Percentiles rank a stretch among this genome's conserved stretches.
phyloP scores from a whole-genome alignment of 768 basidiomycete genomes.

The Aureoboletus auriporus region DNA sequence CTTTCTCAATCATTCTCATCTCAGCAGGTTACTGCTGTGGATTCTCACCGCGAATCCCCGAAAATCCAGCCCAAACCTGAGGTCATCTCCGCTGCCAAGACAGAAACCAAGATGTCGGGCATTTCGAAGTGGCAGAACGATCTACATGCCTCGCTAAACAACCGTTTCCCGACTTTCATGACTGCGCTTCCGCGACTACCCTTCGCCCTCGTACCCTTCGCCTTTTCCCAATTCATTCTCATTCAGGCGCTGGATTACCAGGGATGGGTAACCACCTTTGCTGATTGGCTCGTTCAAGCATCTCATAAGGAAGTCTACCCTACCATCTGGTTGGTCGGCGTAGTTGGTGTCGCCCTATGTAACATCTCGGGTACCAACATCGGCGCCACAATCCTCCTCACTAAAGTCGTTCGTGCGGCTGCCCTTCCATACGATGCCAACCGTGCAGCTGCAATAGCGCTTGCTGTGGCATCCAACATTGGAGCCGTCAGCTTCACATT shows the following conservation, averaged over 20 bases:
- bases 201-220: constrained; percentile 82
- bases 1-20: background rate
- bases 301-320: constrained; percentile 40
- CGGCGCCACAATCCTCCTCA: constrained; percentile 85
- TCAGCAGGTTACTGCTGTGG: constrained; percentile 4
- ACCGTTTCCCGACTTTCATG: constrained; percentile 67
- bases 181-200: constrained; percentile 68
- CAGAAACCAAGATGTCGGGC: background rate
- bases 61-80: background rate
- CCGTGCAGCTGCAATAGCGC: constrained; percentile 61
- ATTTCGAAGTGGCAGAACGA: background rate
- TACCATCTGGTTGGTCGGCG: constrained; percentile 63
- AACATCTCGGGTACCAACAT: constrained; percentile 89
- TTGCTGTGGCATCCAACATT: constrained; percentile 85
- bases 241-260: constrained; percentile 77
- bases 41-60: background rate
- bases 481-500: constrained; percentile 91
- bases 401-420: constrained; percentile 65
- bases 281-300: constrained; percentile 55
- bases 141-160: constrained; percentile 11
- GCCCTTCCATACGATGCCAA: constrained; percentile 28
- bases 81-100: too few relatives aligned
- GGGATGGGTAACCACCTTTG: constrained; percentile 88
- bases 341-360: constrained; percentile 70
- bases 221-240: constrained; percentile 92